A percentile compares a stretch with the other conserved stretches of the same genome.
Conservation (phyloP, 441 rosid species). For the Bruguiera hainesii region DNA sequence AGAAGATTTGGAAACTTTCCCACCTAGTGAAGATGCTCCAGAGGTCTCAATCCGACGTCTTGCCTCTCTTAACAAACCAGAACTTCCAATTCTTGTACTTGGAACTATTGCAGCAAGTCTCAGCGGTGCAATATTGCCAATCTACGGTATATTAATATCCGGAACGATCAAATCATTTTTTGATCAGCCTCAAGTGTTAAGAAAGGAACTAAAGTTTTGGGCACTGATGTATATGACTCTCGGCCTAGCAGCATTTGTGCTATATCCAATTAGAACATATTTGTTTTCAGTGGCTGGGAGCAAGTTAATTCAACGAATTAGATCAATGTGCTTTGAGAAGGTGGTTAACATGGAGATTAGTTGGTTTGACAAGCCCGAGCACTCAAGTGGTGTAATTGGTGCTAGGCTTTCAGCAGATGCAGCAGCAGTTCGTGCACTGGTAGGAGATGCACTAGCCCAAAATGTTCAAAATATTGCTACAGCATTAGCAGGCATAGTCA, state of each 20-base stretch:
- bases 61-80: slow-evolving; percentile 66
- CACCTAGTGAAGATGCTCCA: slow-evolving; percentile 20
- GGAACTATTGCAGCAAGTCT: slow-evolving; percentile 55
- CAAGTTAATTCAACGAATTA: slow-evolving; percentile 55
- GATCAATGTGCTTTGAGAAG: slow-evolving; percentile 74
- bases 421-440: slow-evolving; percentile 53
- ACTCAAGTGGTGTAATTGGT: slow-evolving; percentile 81
- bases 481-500: slow-evolving; percentile 49
- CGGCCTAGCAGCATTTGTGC: slow-evolving; percentile 48
- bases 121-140: slow-evolving; percentile 55
- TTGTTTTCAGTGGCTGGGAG: slow-evolving; percentile 72
- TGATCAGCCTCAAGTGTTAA: slow-evolving; percentile 51
- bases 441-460: slow-evolving; percentile 66
- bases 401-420: slow-evolving; percentile 84
- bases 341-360: slow-evolving; percentile 77
- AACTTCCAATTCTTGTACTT: slow-evolving; percentile 50
- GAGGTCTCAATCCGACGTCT: slow-evolving; percentile 56
- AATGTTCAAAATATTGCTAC: slow-evolving; percentile 61
- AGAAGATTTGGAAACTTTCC: slow-evolving; percentile 20
- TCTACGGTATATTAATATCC: slow-evolving; percentile 59
- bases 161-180: slow-evolving; percentile 53
- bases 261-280: slow-evolving; percentile 42
- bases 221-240: slow-evolving; percentile 53
- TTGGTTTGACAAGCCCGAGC: slow-evolving; percentile 76
- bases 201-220: slow-evolving; percentile 65